These are phyloP conservation scores for Prunus campanulata DNA, from an alignment of 306 rosid genomes.

Conservation along the genomic window DNA sequence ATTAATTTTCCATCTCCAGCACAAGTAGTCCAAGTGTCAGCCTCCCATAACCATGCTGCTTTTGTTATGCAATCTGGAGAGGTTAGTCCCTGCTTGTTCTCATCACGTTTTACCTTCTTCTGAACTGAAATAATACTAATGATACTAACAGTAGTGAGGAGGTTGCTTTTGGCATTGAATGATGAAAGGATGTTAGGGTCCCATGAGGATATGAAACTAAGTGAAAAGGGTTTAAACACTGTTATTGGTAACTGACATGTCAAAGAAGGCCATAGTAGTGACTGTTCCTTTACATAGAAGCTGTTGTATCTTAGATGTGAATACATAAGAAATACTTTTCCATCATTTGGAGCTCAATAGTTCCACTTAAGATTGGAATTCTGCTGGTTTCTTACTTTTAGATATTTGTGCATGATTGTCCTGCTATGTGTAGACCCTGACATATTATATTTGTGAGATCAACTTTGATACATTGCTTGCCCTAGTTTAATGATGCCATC, in stretches of 20 bases:
- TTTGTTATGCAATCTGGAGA: conserved; percentile 81
- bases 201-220: not conserved
- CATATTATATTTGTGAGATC: not conserved
- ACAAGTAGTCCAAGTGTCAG: conserved; percentile 71
- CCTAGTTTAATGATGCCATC: not conserved
- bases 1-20: conserved; percentile 61
- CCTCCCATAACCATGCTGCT: conserved; percentile 88
- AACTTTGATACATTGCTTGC: not conserved
- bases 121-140: not conserved
- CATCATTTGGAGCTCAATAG: not conserved
- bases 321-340: not conserved
- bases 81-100: conserved; percentile 43
- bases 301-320: not conserved
- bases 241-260: not conserved
- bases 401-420: not conserved
- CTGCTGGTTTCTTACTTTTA: not conserved
- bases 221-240: not conserved
- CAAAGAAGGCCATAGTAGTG: not conserved
- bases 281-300: not conserved
- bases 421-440: not conserved
- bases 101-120: not conserved
- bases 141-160: not conserved
- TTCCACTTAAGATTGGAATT: not conserved
- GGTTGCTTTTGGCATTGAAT: conserved; percentile 8
- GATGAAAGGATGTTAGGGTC: not conserved